A percentile compares a stretch with the other conserved stretches of the same genome.
These are phyloP conservation scores for Candida bentonensis DNA, from an alignment of 805 yeast genomes.

Conservation along the genomic window DNA sequence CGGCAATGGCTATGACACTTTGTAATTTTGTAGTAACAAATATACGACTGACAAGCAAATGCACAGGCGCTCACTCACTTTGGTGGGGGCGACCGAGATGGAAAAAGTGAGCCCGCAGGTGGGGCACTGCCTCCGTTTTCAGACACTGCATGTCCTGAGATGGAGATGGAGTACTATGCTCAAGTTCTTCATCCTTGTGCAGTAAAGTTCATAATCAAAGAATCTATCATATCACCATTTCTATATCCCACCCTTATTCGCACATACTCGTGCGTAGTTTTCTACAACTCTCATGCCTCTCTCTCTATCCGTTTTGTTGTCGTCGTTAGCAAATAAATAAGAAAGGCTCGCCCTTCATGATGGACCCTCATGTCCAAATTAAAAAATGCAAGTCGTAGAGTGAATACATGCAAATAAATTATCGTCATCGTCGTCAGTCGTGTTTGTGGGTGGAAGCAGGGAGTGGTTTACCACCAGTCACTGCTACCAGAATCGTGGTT, in stretches of 20 bases:
- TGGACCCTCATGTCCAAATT: background rate
- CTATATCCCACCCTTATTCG: conserved; percentile 1
- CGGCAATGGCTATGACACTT: background rate
- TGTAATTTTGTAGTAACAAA: background rate
- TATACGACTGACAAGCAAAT: no score
- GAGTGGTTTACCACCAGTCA: conserved; percentile 12
- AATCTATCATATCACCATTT: background rate
- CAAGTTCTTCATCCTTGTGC: no score
- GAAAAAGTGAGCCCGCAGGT: no score
- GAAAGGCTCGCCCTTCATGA: background rate
- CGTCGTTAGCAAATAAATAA: background rate
- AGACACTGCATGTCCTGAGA: no score
- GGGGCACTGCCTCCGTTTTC: no score
- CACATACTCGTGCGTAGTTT: conserved; percentile 1
- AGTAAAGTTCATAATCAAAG: background rate
- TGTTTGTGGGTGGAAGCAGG: background rate
- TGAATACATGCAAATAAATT: conserved; percentile 3
- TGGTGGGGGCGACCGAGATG: no score
- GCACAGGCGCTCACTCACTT: no score
- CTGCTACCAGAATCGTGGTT: conserved; percentile 9
- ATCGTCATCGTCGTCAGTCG: background rate
- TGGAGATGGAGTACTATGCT: no score
- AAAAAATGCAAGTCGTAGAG: conserved; percentile 3
- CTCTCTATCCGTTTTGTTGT: background rate
- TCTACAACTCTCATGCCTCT: conserved; percentile 1